Percentiles rank a stretch among this genome's conserved stretches.
Evolutionary conservation across 306 rosid genomes (phyloP).

Genomic region (Fragaria nilgerrensis): DNA sequence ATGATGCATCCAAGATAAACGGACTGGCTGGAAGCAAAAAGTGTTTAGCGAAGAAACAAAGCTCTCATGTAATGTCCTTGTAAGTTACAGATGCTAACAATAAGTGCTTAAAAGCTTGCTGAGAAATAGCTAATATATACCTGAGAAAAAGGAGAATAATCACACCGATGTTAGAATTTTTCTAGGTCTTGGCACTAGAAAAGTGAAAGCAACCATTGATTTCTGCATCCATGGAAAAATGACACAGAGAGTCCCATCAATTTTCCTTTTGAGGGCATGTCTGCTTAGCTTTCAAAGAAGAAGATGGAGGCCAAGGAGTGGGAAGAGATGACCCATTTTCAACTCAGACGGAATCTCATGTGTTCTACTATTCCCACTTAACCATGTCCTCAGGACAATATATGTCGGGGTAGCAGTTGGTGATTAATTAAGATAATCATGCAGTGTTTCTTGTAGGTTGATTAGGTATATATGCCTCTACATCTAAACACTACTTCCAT

Average conservation of each 20-base stretch:
- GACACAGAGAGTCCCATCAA: slow-evolving; percentile 35
- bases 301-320: neutral
- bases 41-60: neutral
- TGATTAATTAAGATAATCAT: neutral
- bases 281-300: slow-evolving; percentile 4
- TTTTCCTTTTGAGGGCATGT: slow-evolving; percentile 11
- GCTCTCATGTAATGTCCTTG: neutral
- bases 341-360: slow-evolving; percentile 14
- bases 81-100: neutral
- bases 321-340: neutral
- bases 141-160: neutral
- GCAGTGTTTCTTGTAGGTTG: slow-evolving; percentile 7
- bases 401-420: slow-evolving; percentile 17
- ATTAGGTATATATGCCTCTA: neutral
- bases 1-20: neutral
- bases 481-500: neutral
- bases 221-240: slow-evolving; percentile 48
- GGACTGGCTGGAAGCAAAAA: neutral
- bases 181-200: slow-evolving; percentile 31
- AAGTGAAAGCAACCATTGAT: slow-evolving; percentile 56
- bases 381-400: neutral
- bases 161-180: neutral
- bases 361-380: neutral
- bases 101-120: neutral
- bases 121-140: neutral